phyloP scores from a whole-genome alignment of 139 green algal species.

The Spirogloea muscicola region DNA sequence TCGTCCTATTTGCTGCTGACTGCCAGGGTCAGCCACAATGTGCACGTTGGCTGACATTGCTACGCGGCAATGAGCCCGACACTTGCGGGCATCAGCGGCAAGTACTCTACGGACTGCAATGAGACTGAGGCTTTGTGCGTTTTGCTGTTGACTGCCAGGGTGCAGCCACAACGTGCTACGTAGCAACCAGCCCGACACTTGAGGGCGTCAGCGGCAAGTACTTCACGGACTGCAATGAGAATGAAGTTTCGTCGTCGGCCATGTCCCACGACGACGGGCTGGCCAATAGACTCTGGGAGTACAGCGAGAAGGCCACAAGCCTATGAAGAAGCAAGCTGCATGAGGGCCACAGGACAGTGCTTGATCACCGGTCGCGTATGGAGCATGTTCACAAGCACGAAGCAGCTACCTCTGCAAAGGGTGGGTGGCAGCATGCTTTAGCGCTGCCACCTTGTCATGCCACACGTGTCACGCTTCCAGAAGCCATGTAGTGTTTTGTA shows the following conservation, averaged over 20 bases:
- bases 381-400: too few species aligned
- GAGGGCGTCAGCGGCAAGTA: constrained; percentile 71
- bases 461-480: too few species aligned
- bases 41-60: too few species aligned
- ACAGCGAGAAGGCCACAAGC: constrained; percentile 62
- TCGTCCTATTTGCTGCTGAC: not conserved
- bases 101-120: constrained; percentile 70
- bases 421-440: too few species aligned
- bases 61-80: constrained; percentile 57
- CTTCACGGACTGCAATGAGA: constrained; percentile 58
- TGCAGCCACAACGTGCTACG: constrained; percentile 71
- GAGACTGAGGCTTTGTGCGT: constrained; percentile 10
- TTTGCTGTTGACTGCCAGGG: too few species aligned
- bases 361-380: too few species aligned
- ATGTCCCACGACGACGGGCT: constrained; percentile 46
- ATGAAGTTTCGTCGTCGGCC: constrained; percentile 14
- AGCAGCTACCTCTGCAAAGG: too few species aligned
- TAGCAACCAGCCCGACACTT: constrained; percentile 57
- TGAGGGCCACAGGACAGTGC: too few species aligned
- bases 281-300: constrained; percentile 58
- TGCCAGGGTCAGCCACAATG: not conserved
- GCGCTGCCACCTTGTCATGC: too few species aligned
- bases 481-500: too few species aligned
- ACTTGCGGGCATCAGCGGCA: constrained; percentile 61
- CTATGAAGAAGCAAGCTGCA: too few species aligned